Conservation (phyloP, 192 early-diverging fungal genomes). For the Podila epicladia region DNA sequence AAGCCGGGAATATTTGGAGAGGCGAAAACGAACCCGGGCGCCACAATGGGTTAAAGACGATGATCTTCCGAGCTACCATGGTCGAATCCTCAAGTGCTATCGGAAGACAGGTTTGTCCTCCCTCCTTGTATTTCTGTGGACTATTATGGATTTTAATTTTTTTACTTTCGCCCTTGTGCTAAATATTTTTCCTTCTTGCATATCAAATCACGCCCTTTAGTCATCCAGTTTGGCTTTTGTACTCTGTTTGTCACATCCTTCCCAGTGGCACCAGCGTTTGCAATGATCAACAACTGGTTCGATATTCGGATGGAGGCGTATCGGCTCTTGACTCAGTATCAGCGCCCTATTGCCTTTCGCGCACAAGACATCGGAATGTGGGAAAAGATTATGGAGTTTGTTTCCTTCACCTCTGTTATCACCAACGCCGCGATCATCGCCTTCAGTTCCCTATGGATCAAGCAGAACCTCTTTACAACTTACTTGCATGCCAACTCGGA, state of each 20-base stretch:
- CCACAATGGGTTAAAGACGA: slow-evolving; percentile 57
- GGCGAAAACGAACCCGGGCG: slow-evolving; percentile 13
- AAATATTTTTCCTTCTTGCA: too few species aligned
- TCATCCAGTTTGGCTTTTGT: slow-evolving; percentile 77
- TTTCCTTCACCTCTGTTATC: slow-evolving; percentile 43
- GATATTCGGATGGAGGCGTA: slow-evolving; percentile 68
- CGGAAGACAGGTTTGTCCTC: slow-evolving; percentile 27
- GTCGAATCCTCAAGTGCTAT: slow-evolving; percentile 37
- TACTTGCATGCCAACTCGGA: slow-evolving; percentile 9
- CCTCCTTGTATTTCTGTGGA: not conserved
- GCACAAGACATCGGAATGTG: slow-evolving; percentile 53
- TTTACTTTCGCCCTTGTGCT: not conserved
- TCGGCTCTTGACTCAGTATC: slow-evolving; percentile 31
- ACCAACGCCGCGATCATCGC: slow-evolving; percentile 49
- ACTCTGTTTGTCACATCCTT: slow-evolving; percentile 72
- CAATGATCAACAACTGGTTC: slow-evolving; percentile 65
- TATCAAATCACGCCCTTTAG: slow-evolving; percentile 22
- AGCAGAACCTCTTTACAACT: slow-evolving; percentile 27
- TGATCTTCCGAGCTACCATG: slow-evolving; percentile 48
- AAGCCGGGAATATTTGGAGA: slow-evolving; percentile 9
- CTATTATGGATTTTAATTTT: not conserved
- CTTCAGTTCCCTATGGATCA: slow-evolving; percentile 46
- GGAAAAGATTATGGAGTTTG: slow-evolving; percentile 39
- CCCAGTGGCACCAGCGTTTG: slow-evolving; percentile 76
- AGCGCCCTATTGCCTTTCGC: slow-evolving; percentile 25